Evolutionary conservation across 2,329 filamentous ascomycete species (phyloP), one percentile per base, ranked within the genome.

Genomic region (Parafenestella ontariensis): DNA sequence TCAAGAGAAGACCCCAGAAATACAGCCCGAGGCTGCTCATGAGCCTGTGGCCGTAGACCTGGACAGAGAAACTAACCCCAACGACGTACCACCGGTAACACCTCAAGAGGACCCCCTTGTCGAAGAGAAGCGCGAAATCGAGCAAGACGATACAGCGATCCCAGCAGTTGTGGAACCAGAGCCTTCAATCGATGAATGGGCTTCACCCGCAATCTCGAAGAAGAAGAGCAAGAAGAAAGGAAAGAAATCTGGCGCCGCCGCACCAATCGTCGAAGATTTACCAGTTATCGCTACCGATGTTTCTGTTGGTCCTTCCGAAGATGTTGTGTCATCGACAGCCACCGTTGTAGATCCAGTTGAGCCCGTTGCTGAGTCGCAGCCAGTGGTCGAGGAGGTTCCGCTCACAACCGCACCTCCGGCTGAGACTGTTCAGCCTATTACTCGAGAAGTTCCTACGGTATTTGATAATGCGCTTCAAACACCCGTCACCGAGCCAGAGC

Each of bases 171-270:
- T 37, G 29, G 43, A 47, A 4, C 23, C 24, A 11, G 56, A 57
- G 18, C 42, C 53, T 26, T 33, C 42, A 9, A 10, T 39, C 1
- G 59, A 58, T 4, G 56, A 64, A 5, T 52, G 42, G 6, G 46
- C 29, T 10, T 45, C 45, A 3, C 23, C 52, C 11, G 49, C 59
- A 1, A 34, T 43, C 3, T 64, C 63, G 10, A 63, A 60, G 33
- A 64, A 64, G 54, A 71, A 71, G 40, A 63, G 54, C 33, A 65
- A 58, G 31, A 71, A 69, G 61, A 70, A 68, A 57, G 61, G 54
- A 18, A 72, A 69, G 49, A 61, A 65, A 24, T 62, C 62, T n/a
- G 59, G 45, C 11, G 21, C 43, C 15, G 40, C 42, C 20, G 62
- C 60, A 21, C 61, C 62, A 29, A 26, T 39, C n/a, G 11, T 34